Conservation (phyloP, 495 filamentous ascomycete genomes). For the Penicillium macrosclerotiorum region DNA sequence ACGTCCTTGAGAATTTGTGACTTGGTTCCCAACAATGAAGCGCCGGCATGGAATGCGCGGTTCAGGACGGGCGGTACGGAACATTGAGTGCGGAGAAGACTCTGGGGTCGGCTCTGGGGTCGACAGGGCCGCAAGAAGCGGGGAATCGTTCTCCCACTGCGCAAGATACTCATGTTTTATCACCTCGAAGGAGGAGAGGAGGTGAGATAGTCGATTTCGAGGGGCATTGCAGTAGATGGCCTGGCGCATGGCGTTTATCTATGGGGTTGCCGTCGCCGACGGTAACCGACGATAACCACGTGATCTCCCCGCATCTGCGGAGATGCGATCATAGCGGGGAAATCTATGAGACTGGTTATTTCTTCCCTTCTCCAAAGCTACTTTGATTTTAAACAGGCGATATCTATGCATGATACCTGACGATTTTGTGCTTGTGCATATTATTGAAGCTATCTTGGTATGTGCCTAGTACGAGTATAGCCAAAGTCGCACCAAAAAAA, state of each 20-base stretch:
- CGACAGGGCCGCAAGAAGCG: slow-evolving; percentile 25
- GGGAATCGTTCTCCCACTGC: slow-evolving; percentile 27
- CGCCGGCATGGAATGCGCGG: slow-evolving; percentile 60
- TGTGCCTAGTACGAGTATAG: too few relatives aligned
- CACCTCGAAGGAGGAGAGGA: slow-evolving; percentile 3
- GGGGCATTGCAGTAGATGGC: slow-evolving; percentile 2
- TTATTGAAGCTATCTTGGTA: too few relatives aligned
- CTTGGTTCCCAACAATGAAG: slow-evolving; percentile 61
- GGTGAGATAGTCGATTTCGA: background rate
- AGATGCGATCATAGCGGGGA: slow-evolving; percentile 6
- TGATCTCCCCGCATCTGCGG: slow-evolving; percentile 32
- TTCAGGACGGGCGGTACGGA: slow-evolving; percentile 23
- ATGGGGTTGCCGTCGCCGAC: slow-evolving; percentile 30
- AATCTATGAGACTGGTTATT: background rate
- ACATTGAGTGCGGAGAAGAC: slow-evolving; percentile 29
- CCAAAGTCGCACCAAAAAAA: too few relatives aligned
- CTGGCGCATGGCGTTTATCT: slow-evolving; percentile 19
- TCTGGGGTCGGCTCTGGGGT: slow-evolving; percentile 27
- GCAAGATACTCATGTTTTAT: slow-evolving; percentile 37
- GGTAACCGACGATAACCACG: slow-evolving; percentile 43
- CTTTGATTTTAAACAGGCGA: too few relatives aligned
- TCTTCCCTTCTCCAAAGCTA: too few relatives aligned
- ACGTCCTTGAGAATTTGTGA: slow-evolving; percentile 94
- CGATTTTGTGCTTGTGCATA: too few relatives aligned
- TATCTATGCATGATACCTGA: too few relatives aligned